phyloP scores from a whole-genome alignment of 208 protist genomes.

The Trypanosoma avium region DNA sequence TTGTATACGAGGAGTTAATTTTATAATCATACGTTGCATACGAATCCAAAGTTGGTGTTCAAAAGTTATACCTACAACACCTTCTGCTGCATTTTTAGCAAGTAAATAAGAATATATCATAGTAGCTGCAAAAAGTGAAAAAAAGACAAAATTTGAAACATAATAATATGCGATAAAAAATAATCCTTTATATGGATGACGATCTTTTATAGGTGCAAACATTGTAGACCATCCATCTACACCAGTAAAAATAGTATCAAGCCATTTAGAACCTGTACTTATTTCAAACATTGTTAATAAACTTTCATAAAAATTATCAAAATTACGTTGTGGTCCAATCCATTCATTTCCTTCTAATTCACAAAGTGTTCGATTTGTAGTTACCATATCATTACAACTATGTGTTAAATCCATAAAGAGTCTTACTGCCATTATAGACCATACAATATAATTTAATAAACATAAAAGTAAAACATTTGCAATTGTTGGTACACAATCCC shows the following conservation, averaged over 20 bases:
- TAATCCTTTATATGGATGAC: conserved; percentile 70
- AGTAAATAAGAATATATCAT: conserved; percentile 90
- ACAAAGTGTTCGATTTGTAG: conserved; percentile 49
- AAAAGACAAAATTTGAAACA: conserved; percentile 84
- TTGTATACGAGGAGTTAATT: conserved; percentile 48
- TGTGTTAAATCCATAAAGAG: conserved; percentile 89
- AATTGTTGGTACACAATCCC: conserved; percentile 76
- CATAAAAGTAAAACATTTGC: conserved; percentile 85
- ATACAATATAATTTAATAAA: conserved; percentile 92
- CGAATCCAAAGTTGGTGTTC: conserved; percentile 81
- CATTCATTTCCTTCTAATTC: conserved; percentile 34
- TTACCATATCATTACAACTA: conserved; percentile 54
- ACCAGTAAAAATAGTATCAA: conserved; percentile 81
- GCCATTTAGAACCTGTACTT: conserved; percentile 88
- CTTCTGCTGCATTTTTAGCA: conserved; percentile 62
- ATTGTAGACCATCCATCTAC: conserved; percentile 69
- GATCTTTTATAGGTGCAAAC: conserved; percentile 46
- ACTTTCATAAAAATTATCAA: conserved; percentile 88
- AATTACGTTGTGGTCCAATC: conserved; percentile 68
- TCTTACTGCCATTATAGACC: conserved; percentile 89
- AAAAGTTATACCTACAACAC: conserved; percentile 54
- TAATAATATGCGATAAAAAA: conserved; percentile 93
- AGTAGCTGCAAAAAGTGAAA: conserved; percentile 88
- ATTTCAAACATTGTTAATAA: conserved; percentile 90
- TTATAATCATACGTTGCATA: conserved; percentile 75